phyloP scores from a whole-genome alignment of 768 basidiomycete genomes.

The Amanita exitialis region DNA sequence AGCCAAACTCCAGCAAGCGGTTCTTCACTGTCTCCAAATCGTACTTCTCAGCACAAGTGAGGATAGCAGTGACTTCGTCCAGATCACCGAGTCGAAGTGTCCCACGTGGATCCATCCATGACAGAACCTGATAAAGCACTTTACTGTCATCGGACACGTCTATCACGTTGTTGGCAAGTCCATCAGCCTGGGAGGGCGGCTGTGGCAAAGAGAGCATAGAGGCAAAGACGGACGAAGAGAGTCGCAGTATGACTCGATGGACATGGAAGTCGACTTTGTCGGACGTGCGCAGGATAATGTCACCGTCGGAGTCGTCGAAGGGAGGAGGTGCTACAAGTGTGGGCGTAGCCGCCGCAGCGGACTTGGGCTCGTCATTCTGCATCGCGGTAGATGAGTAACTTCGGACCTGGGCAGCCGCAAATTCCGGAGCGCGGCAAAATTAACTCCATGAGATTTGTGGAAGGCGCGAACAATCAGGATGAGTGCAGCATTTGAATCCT shows the following conservation, averaged over 20 bases:
- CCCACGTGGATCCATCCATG: slow-evolving; percentile 5
- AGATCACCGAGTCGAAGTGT: neutral
- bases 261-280: slow-evolving; percentile 6
- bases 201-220: slow-evolving; percentile 5
- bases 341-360: neutral
- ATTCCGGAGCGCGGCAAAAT: too few species aligned
- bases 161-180: neutral
- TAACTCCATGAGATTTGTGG: too few species aligned
- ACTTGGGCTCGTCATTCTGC: neutral
- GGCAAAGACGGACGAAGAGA: slow-evolving; percentile 3
- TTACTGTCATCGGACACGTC: slow-evolving; percentile 1
- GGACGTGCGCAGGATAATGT: neutral
- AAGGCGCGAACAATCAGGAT: too few species aligned
- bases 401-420: too few species aligned
- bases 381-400: neutral
- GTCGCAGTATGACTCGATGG: neutral
- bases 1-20: slow-evolving; percentile 1
- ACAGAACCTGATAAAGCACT: slow-evolving; percentile 1
- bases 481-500: too few species aligned
- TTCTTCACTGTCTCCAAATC: neutral
- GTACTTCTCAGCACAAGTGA: slow-evolving; percentile 2
- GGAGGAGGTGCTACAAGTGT: neutral
- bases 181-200: neutral
- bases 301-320: slow-evolving; percentile 2
- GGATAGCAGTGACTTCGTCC: neutral